Base-by-base conservation (phyloP, 108 stramenopile species). In the Cyclotella baltica region DNA sequence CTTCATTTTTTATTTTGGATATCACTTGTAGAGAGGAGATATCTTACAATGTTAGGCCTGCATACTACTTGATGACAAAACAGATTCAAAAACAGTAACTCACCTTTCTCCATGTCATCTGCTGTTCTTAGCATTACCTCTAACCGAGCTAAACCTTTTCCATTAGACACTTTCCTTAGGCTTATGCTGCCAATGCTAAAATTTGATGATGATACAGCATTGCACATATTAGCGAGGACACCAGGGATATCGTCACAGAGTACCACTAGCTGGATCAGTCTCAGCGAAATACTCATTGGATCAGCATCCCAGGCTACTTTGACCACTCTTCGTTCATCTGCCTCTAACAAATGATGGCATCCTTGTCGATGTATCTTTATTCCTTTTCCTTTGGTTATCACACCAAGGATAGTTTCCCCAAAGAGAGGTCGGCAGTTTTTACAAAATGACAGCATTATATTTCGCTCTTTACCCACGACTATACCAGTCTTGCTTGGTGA, bases 401-500 rank as follows among this genome's bases (percentile, higher is more conserved):
- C 76, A 1, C 76, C 76, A 20, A 30, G 31, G 16, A 77, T 62
- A 16, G 19, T 28, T 35, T 77, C 76, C 30, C 76, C 76, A 23
- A 27, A 19, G 2, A 77, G 38, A 27, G 76, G 76, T 15, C 35
- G 28, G 31, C 76, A 77, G 35, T 53, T 71, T n/a, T 53, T 70
- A 22, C 76, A 77, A 71, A 71, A 77, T 18, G 36, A 50, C 2
- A 77, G 30, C 8, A 77, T 30, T 1, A 77, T 62, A 31, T 77
- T 77, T 31, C 70, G 47, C 31, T 77, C 76, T 77, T 55, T 59
- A 4, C 76, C 76, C 11, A 77, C 76, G 50, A 77, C 62, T 22
- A 71, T 77, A 33, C 76, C 76, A 62, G 61, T 63, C 0, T 29
- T 38, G 25, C 64, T 59, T 19, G 30, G 31, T 4, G 28, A 31